A percentile compares a stretch with the other conserved stretches of the same genome.
These are phyloP conservation scores for Lactarius quietus DNA, from an alignment of 768 basidiomycete species.

Conservation along the genomic window DNA sequence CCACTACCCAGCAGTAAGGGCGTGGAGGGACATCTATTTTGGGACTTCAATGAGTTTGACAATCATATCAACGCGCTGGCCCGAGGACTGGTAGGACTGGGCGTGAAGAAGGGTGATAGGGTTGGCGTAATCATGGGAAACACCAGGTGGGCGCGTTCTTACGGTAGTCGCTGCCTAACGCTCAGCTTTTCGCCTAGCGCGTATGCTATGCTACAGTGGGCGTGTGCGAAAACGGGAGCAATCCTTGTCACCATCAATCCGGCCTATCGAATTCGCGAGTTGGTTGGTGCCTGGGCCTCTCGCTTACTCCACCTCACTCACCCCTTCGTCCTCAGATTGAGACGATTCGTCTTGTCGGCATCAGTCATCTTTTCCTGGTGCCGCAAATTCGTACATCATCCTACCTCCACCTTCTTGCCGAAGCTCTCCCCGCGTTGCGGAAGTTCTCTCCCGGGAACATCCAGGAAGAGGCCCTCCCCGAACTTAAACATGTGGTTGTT, in stretches of 20 bases:
- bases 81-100: slow-evolving; percentile 63
- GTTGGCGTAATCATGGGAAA: slow-evolving; percentile 85
- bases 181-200: slow-evolving; percentile 36
- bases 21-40: slow-evolving; percentile 52
- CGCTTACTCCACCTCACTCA: background rate
- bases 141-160: slow-evolving; percentile 53
- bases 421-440: slow-evolving; percentile 54
- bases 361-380: slow-evolving; percentile 67
- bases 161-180: background rate
- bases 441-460: slow-evolving; percentile 50
- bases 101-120: slow-evolving; percentile 70
- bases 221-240: slow-evolving; percentile 80
- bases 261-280: slow-evolving; percentile 67
- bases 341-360: slow-evolving; percentile 59
- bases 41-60: slow-evolving; percentile 73
- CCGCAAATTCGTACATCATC: slow-evolving; percentile 63
- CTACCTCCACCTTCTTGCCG: slow-evolving; percentile 58
- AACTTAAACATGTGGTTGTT: slow-evolving; percentile 59
- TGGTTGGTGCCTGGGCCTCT: slow-evolving; percentile 45
- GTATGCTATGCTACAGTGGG: slow-evolving; percentile 83
- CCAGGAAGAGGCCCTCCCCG: slow-evolving; percentile 54
- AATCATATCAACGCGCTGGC: slow-evolving; percentile 63
- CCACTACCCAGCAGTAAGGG: slow-evolving; percentile 51
- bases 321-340: slow-evolving; percentile 42
- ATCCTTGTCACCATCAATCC: slow-evolving; percentile 82